Evolutionary conservation across 352 stramenopile species (phyloP).

Genomic region (Globisporangium perplexum): DNA sequence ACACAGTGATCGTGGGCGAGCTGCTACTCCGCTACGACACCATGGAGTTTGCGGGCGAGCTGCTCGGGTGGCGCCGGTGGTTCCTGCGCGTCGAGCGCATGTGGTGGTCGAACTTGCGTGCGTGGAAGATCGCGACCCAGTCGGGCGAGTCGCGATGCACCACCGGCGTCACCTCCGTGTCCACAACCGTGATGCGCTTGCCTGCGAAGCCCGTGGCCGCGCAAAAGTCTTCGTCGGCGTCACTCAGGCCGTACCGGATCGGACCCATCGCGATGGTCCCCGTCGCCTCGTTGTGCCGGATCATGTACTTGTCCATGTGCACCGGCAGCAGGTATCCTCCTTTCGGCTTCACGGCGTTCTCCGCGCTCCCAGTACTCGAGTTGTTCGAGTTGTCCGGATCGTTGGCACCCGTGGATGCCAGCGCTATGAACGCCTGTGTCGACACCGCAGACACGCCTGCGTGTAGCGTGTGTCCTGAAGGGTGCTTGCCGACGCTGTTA

Average conservation of each 20-base stretch:
- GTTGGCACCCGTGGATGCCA: not conserved
- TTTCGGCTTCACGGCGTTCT: conserved; percentile 12
- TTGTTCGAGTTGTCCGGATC: not conserved
- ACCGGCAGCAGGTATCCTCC: conserved; percentile 42
- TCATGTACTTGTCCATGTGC: conserved; percentile 47
- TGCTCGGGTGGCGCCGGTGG: conserved; percentile 37
- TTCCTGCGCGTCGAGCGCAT: conserved; percentile 62
- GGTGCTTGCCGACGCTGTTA: not conserved
- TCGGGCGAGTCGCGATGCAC: conserved; percentile 16
- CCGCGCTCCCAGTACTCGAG: not conserved
- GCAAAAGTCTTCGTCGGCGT: not conserved
- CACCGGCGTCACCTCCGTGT: conserved; percentile 2
- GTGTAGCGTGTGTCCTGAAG: not conserved
- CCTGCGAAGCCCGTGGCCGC: not conserved
- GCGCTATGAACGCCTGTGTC: not conserved
- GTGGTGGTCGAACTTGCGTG: conserved; percentile 64
- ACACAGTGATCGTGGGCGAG: too few relatives aligned
- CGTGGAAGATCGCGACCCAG: conserved; percentile 36
- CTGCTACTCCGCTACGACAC: not conserved
- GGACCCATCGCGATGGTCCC: conserved; percentile 1
- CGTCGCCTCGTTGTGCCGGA: conserved; percentile 14
- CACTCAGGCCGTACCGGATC: conserved; percentile 1
- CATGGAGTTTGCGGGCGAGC: conserved; percentile 25
- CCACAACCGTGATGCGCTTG: conserved; percentile 2
- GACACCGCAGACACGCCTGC: not conserved